Conservation (phyloP, 371 early-diverging fungal species). For the Circinella minor region DNA sequence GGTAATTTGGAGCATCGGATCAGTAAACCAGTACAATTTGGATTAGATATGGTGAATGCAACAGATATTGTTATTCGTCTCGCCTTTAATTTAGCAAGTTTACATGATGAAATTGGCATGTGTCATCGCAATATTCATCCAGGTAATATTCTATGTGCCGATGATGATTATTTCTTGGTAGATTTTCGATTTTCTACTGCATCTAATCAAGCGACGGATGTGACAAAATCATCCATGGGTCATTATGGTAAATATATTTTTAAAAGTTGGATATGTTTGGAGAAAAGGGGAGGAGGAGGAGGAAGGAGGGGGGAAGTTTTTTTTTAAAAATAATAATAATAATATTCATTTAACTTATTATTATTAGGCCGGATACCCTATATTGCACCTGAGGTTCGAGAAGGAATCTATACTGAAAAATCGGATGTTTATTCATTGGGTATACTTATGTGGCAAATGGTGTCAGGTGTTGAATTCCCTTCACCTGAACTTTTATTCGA, state of each 20-base stretch:
- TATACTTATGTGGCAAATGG: slow-evolving; percentile 58
- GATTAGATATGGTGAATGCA: slow-evolving; percentile 20
- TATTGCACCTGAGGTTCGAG: slow-evolving; percentile 58
- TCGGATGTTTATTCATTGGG: slow-evolving; percentile 59
- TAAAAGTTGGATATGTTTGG: too few relatives aligned
- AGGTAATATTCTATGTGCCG: slow-evolving; percentile 34
- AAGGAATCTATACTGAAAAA: slow-evolving; percentile 46
- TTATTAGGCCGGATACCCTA: slow-evolving; percentile 45
- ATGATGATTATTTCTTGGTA: slow-evolving; percentile 42
- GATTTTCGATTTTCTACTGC: slow-evolving; percentile 49
- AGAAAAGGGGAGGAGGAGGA: background rate
- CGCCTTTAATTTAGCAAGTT: slow-evolving; percentile 40
- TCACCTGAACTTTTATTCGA: slow-evolving; percentile 32
- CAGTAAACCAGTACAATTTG: slow-evolving; percentile 16
- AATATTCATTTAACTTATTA: background rate
- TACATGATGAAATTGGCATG: slow-evolving; percentile 46
- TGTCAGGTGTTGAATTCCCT: slow-evolving; percentile 44
- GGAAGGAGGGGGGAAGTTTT: background rate
- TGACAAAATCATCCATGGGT: slow-evolving; percentile 30
- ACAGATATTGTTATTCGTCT: slow-evolving; percentile 35
- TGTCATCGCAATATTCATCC: slow-evolving; percentile 51
- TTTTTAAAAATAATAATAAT: background rate
- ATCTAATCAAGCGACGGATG: slow-evolving; percentile 34
- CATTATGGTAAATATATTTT: slow-evolving; percentile 38
- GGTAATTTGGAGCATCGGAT: slow-evolving; percentile 40